Evolutionary conservation across 805 yeast genomes (phyloP), one percentile per base, ranked within the genome.

Genomic region (Sungouiozyma ichnusensis): DNA sequence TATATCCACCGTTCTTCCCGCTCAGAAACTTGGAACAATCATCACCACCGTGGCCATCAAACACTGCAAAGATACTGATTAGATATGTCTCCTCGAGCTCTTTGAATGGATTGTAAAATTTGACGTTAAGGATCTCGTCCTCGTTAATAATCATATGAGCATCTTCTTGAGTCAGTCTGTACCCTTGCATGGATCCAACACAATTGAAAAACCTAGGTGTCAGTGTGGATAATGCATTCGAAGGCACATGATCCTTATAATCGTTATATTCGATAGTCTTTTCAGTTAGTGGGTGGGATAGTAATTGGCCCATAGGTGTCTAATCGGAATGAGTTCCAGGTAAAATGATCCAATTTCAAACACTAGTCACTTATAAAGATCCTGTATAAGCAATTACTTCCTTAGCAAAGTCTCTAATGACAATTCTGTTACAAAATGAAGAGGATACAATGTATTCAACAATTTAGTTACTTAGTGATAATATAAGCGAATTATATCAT

Each of bases 31-130:
- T 68, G 1, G 88, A 77, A 17, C 82, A 71, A 19, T 72, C 71
- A 4, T 72, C 67, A 14, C 90, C 88, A 2, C 94, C 94, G 58
- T 83, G 94, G 2, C 94, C 94, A 60, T 83, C 94, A 60, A 80
- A 83, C 1, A 83, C 82, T 0, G 81, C 86, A 57, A 79, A 81
- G 2, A 82, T 69, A 43, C 68, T 67, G 4, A 60, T 40, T 20
- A 50, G 47, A 36, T 49, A 49, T 4, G 48, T 38, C 5, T 55
- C 53, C 4, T 51, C 44, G 32, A 49, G 55, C 8, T 58, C 53
- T 34, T 57, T 47, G 37, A 58, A 59, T 1, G 63, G 63, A 37
- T 58, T 48, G 41, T 48, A 54, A 42, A 55, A 60, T 9, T 40
- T 45, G 2, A 74, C 65, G 20, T 65, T 48, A 11, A 62, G 37